Base-by-base conservation (phyloP, 768 basidiomycete species). In the Clitopilus hobsonii region DNA sequence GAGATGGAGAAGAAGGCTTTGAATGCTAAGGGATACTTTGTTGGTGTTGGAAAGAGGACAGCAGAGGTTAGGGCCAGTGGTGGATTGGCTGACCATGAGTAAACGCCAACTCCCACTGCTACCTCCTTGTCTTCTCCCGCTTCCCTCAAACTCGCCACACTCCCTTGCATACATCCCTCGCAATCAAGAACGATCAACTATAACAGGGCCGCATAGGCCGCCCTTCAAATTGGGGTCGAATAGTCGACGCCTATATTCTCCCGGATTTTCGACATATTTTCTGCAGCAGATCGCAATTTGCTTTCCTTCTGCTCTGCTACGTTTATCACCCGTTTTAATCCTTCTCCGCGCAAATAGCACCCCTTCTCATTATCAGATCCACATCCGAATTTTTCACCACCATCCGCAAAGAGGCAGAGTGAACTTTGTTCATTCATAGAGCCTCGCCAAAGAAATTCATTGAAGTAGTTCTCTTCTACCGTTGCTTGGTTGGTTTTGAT, bases 11-110 rank as follows among this genome's bases (percentile, higher is more conserved):
- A 70, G 72, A 80, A 78, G 69, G 85, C 92, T 22, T 62, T 63
- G 59, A 82, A 73, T 61, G 96, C 97, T 32, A 74, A 87, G 51
- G 80, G 81, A 57, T 91, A 81, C 79, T 90, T 98, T 71, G 72
- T 64, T 3, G 74, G 77, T 38, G 78, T 88, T 27, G 72, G 73
- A 60, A 67, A 73, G 60, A 76, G 68, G 64, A 71, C 80, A 45
- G 74, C 68, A 56, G 71, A 73, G 52, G 75, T 81, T 56, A 76
- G 86, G 6, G 69, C 51, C 26, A 51, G 29, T 23, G 41, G 41
- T 8, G 41, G 41, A 5, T 11, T 45, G 18, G 41, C 41, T 20
- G 41, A 45, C 3, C 41, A 45, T 23, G 14, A 18, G 22, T 45
- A 45, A 45, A 45, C 41, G 22, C 41, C 22, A 18, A 16, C 8